phyloP scores from a whole-genome alignment of 2,329 filamentous ascomycete species.

The Fonsecaea monophora region DNA sequence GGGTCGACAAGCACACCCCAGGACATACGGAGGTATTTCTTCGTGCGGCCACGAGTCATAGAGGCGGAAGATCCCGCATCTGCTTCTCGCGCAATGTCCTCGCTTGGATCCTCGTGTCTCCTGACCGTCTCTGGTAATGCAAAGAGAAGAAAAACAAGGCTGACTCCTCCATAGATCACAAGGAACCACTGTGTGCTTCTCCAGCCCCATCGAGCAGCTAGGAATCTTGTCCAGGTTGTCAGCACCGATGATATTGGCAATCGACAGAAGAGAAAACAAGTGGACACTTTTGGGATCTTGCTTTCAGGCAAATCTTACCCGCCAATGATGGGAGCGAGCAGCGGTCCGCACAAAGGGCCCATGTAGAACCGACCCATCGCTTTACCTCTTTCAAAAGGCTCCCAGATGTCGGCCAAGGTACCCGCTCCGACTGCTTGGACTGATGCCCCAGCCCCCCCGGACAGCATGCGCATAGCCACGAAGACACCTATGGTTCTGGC shows the following conservation, averaged over 20 bases:
- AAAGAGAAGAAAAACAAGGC: constrained; percentile 50
- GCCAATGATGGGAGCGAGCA: constrained; percentile 77
- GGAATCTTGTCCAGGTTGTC: neutral
- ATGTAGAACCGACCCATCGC: constrained; percentile 85
- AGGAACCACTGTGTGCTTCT: constrained; percentile 79
- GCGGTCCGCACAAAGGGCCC: constrained; percentile 74
- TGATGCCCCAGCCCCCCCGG: constrained; percentile 76
- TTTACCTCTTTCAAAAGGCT: constrained; percentile 70
- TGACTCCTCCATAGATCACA: constrained; percentile 67
- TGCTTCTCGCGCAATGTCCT: neutral
- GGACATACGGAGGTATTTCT: neutral
- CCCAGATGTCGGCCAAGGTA: constrained; percentile 82
- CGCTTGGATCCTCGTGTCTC: neutral
- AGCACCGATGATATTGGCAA: neutral
- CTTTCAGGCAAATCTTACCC: constrained; percentile 70
- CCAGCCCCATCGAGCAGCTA: constrained; percentile 57
- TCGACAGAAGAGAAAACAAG: neutral
- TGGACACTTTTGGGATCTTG: constrained; percentile 46
- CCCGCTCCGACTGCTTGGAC: constrained; percentile 83
- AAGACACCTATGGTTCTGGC: constrained; percentile 73
- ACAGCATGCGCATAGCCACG: constrained; percentile 74
- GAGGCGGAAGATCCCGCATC: neutral
- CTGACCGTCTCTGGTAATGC: constrained; percentile 33
- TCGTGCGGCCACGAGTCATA: neutral
- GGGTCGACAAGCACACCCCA: neutral